A percentile compares a stretch with the other conserved stretches of the same genome.
phyloP scores from a whole-genome alignment of 345 rosid species.

The Litchi chinensis region DNA sequence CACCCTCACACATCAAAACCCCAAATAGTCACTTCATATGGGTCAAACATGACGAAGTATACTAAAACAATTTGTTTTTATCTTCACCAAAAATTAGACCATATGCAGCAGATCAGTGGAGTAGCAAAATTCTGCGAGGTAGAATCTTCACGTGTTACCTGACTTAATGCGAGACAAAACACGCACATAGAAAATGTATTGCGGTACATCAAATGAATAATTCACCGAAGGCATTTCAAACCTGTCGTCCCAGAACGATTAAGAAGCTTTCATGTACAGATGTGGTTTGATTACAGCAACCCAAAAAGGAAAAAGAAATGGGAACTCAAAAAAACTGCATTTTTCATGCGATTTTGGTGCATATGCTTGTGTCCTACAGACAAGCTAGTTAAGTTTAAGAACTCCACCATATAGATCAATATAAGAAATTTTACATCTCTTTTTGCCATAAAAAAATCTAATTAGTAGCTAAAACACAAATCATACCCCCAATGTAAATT shows the following conservation, averaged over 20 bases:
- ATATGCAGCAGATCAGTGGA: neutral
- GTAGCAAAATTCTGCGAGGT: neutral
- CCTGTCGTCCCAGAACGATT: neutral
- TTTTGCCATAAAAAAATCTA: too few relatives aligned
- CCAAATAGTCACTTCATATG: neutral
- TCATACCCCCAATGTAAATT: slow-evolving; percentile 77
- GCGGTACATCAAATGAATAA: neutral
- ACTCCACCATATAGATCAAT: neutral
- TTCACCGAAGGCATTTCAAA: neutral
- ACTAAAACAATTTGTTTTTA: neutral
- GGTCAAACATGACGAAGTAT: neutral
- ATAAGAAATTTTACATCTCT: neutral
- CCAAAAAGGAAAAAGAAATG: neutral
- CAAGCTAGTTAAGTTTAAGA: too few relatives aligned
- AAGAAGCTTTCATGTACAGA: neutral
- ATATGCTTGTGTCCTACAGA: neutral
- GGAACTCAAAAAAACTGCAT: neutral
- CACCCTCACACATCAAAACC: neutral
- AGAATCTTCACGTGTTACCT: neutral
- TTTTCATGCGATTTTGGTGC: neutral
- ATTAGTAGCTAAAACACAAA: neutral
- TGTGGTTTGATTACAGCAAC: neutral
- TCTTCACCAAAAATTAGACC: too few relatives aligned
- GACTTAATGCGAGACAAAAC: neutral
- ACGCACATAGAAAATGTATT: neutral